Evolutionary conservation across 106 monocot genomes (phyloP), one percentile per base, ranked within the genome.

Genomic region (Dendrobium nobile): DNA sequence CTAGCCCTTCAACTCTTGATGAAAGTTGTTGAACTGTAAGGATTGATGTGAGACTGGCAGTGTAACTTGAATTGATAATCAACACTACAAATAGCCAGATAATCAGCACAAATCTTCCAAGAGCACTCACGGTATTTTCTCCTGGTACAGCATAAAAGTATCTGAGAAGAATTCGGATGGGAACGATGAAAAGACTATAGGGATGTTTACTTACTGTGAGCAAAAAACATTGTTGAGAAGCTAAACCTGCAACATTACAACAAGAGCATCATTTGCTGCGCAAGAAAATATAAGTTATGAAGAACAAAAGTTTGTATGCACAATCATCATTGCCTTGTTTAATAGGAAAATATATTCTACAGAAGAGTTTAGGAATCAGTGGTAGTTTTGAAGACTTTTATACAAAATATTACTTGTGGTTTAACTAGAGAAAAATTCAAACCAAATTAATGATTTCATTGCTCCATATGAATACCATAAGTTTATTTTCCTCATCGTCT

Each of bases 211-310:
- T 84, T 90, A 97, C 96, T 87, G 80, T 97, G 96, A n/a, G 94
- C 90, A 77, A 90, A 97, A 72, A 97, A 94, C 96, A 97, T 97
- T 54, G 96, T 97, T 47, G 96, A 97, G 86, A 94, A 94, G 77
- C 96, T 94, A 81, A 97, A 97, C 96, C 96, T 96, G 96, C 82
- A 90, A 85, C 11, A 79, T 48, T 33, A 70, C 37, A 77, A 58
- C 51, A 82, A 75, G 22, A 37, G 13, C 42, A 59, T 59, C 18
- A 78, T 54, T 54, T 77, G 44, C n/a, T 47, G 17, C 54, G 54
- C 10, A 77, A 75, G 47, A 45, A 41, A 13, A 45, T 33, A 44
- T 37, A 72, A 40, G 0, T 33, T 51, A 51, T 47, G 47, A 8
- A 68, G 16, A 58, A 19, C 1, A 11, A 67, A 22, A 31, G 67